Conservation (phyloP, 805 yeast genomes). For the Lachancea kluyveri region DNA sequence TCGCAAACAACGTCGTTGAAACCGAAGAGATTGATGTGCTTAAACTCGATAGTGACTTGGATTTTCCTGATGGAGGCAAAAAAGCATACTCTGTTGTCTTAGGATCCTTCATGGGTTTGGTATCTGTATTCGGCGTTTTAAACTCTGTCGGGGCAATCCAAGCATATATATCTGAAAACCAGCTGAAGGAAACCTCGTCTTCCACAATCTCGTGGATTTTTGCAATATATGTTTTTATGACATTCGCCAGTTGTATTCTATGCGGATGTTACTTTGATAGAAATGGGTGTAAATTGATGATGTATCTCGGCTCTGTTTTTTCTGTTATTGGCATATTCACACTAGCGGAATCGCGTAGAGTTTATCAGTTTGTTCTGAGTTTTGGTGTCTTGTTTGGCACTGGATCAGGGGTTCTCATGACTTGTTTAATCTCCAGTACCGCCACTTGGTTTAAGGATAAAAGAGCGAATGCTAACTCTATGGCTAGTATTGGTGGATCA, state of each 20-base stretch:
- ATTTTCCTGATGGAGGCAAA: conserved; percentile 50
- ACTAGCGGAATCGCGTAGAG: conserved; percentile 37
- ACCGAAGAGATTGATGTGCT: conserved; percentile 4
- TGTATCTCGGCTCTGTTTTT: conserved; percentile 34
- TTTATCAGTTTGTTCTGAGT: conserved; percentile 47
- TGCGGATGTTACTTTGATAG: conserved; percentile 43
- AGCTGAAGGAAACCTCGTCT: conserved; percentile 38
- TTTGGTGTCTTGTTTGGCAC: conserved; percentile 44
- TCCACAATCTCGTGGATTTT: conserved; percentile 56
- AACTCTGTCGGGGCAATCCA: conserved; percentile 58
- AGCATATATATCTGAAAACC: conserved; percentile 49
- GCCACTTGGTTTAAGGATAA: conserved; percentile 40
- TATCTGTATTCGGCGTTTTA: conserved; percentile 48
- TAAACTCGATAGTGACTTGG: conserved; percentile 8
- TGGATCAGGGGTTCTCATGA: conserved; percentile 38
- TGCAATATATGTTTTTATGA: conserved; percentile 25
- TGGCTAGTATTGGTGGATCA: conserved; percentile 46
- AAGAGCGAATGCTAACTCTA: conserved; percentile 40
- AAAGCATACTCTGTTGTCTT: conserved; percentile 47
- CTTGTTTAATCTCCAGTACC: conserved; percentile 38
- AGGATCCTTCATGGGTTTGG: conserved; percentile 50
- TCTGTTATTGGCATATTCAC: conserved; percentile 37
- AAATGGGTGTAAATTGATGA: conserved; percentile 36
- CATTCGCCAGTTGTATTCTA: conserved; percentile 31
- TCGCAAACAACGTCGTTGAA: no score